Conservation (phyloP, 2,329 filamentous ascomycete species). For the Aureobasidium leucospermi region DNA sequence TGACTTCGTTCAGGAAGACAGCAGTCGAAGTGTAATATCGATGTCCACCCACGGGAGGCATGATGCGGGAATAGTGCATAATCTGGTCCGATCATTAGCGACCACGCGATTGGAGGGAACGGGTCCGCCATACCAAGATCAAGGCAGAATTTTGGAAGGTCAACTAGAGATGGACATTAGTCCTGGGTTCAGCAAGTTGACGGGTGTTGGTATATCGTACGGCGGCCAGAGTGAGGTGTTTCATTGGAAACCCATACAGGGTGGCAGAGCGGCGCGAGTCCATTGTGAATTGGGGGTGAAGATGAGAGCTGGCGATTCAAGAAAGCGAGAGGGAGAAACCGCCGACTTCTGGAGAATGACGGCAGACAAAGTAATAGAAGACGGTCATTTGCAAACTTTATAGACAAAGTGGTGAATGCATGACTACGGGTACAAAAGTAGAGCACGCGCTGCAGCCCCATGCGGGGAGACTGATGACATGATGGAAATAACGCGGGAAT, state of each 20-base stretch:
- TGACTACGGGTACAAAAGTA: background rate
- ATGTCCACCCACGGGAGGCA: conserved; percentile 76
- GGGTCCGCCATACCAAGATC: conserved; percentile 52
- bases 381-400: conserved; percentile 2
- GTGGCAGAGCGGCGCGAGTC: conserved; percentile 23
- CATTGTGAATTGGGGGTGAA: background rate
- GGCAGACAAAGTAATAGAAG: background rate
- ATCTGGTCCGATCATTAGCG: conserved; percentile 46
- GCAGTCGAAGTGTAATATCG: conserved; percentile 92
- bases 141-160: conserved; percentile 74
- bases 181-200: background rate
- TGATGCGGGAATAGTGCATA: conserved; percentile 90
- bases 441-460: background rate
- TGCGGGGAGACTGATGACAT: background rate
- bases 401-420: background rate
- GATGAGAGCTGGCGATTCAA: background rate
- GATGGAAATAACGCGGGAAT: conserved; percentile 3
- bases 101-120: background rate
- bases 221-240: conserved; percentile 59
- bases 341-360: background rate
- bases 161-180: conserved; percentile 46
- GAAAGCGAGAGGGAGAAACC: background rate
- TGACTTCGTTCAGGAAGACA: conserved; percentile 84
- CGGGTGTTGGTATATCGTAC: conserved; percentile 34
- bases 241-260: conserved; percentile 54